Evolutionary conservation across 805 yeast species (phyloP).

Genomic region (Metschnikowia lachancei): DNA sequence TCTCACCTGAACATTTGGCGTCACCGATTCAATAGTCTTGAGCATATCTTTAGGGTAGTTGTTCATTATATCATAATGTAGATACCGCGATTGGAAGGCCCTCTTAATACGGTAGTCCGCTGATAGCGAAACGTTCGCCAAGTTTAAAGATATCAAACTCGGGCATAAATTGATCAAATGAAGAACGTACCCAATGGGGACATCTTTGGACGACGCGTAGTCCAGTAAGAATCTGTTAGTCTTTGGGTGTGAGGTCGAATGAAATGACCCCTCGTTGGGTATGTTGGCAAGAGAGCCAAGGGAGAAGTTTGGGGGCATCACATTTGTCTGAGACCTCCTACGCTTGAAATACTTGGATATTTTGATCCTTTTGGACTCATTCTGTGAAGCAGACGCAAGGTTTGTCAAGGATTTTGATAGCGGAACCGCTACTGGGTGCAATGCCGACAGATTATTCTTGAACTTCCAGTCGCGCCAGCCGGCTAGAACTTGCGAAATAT

Average conservation of each 20-base stretch:
- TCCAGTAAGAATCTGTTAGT: constrained; percentile 59
- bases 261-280: neutral
- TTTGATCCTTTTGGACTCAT: constrained; percentile 12
- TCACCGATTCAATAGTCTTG: constrained; percentile 23
- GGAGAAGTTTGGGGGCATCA: constrained; percentile 14
- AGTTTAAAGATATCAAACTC: constrained; percentile 51
- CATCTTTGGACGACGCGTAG: constrained; percentile 66
- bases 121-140: constrained; percentile 62
- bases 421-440: constrained; percentile 23
- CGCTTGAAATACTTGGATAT: constrained; percentile 20
- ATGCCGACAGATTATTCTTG: constrained; percentile 58
- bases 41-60: constrained; percentile 36
- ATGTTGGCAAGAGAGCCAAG: constrained; percentile 10
- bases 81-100: constrained; percentile 35
- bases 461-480: constrained; percentile 94
- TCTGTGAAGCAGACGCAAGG: neutral
- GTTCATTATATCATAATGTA: constrained; percentile 37
- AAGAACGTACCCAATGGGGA: constrained; percentile 74
- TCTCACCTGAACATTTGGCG: constrained; percentile 4
- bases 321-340: constrained; percentile 11
- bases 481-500: constrained; percentile 45
- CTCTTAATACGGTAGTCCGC: constrained; percentile 58
- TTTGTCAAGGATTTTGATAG: constrained; percentile 17
- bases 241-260: constrained; percentile 44
- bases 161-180: constrained; percentile 70